These are phyloP conservation scores for Russula virescens DNA, from an alignment of 768 basidiomycete species.

Conservation along the genomic window DNA sequence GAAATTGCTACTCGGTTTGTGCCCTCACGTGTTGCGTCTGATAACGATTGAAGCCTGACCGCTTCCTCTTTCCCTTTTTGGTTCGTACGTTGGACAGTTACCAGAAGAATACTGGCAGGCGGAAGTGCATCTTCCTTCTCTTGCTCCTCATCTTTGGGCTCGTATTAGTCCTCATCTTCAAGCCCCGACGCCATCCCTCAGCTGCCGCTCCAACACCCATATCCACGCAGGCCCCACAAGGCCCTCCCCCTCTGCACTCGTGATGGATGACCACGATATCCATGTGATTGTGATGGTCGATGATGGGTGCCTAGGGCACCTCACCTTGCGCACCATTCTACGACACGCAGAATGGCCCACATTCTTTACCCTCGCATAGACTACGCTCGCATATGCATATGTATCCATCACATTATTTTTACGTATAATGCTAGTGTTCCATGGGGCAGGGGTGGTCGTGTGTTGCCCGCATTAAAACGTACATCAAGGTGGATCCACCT, in stretches of 20 bases:
- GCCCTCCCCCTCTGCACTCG: neutral
- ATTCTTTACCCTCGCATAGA: constrained; percentile 1
- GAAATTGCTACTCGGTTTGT: constrained; percentile 72
- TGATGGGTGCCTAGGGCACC: neutral
- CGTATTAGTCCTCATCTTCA: constrained; percentile 85
- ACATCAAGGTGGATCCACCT: constrained; percentile 7
- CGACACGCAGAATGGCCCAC: neutral
- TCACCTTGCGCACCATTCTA: neutral
- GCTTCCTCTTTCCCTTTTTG: neutral
- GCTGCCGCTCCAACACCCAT: constrained; percentile 31
- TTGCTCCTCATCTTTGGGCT: constrained; percentile 85
- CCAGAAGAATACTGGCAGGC: constrained; percentile 88
- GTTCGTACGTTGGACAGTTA: constrained; percentile 47
- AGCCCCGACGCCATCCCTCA: constrained; percentile 59
- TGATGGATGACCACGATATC: neutral
- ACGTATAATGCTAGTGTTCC: constrained; percentile 13
- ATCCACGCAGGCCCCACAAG: constrained; percentile 18
- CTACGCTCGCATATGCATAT: constrained; percentile 17
- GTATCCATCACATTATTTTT: constrained; percentile 15
- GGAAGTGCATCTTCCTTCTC: constrained; percentile 90
- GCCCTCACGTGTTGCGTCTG: constrained; percentile 12
- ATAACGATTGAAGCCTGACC: constrained; percentile 16
- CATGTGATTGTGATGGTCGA: constrained; percentile 1
- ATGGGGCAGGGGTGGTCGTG: neutral
- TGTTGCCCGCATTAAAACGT: neutral